Conservation (phyloP, 1,139 yeast genomes). For the Insectozyma bohioensis region DNA sequence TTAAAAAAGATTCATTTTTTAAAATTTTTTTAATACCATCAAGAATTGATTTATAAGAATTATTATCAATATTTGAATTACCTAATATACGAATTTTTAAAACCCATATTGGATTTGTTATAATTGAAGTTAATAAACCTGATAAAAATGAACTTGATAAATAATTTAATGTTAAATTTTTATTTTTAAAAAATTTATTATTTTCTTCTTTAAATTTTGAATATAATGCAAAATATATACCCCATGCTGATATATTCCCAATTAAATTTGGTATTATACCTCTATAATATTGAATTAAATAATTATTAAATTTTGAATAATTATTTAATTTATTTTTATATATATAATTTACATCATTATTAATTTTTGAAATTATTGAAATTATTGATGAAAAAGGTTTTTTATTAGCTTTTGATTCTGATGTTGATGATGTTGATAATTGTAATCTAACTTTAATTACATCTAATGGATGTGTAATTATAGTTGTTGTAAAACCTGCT, state of each 20-base stretch:
- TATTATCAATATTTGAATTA: conserved; percentile 42
- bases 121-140: conserved; percentile 69
- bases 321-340: conserved; percentile 1
- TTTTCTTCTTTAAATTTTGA: conserved; percentile 49
- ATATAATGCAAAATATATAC: conserved; percentile 76
- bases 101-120: conserved; percentile 94
- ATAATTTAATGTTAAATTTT: conserved; percentile 27
- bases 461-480: conserved; percentile 86
- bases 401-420: background rate
- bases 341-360: conserved; percentile 13
- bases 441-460: conserved; percentile 81
- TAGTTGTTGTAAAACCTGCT: conserved; percentile 82
- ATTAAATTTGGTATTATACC: conserved; percentile 79
- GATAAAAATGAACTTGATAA: conserved; percentile 50
- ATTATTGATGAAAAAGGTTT: conserved; percentile 13
- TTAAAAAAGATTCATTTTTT: conserved; percentile 60
- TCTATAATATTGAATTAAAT: conserved; percentile 48
- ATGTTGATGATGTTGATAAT: conserved; percentile 19
- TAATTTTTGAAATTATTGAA: conserved; percentile 21
- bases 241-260: conserved; percentile 91
- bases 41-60: conserved; percentile 55
- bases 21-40: conserved; percentile 58
- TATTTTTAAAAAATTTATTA: conserved; percentile 6
- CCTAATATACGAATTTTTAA: conserved; percentile 83
- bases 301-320: conserved; percentile 6